Conservation (phyloP, 2,329 filamentous ascomycete species). For the Trichoderma asperellum region DNA sequence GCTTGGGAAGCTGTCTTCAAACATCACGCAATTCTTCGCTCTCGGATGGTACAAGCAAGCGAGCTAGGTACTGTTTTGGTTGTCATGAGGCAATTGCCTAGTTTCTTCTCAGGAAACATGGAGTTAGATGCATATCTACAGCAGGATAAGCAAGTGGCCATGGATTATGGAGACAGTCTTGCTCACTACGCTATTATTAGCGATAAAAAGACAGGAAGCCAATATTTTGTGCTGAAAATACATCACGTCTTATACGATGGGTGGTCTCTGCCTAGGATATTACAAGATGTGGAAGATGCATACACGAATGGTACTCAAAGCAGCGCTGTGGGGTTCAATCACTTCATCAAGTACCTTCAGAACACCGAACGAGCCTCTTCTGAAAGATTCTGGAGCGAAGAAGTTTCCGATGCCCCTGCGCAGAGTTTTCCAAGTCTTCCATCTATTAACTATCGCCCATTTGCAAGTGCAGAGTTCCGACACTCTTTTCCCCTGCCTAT, state of each 20-base stretch:
- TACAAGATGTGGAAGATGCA: not conserved
- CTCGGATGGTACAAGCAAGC: conserved; percentile 6
- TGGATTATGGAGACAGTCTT: not conserved
- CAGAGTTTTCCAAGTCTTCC: not conserved
- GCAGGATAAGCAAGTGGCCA: not conserved
- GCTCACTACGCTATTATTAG: no score
- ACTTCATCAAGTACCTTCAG: not conserved
- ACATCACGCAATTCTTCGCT: not conserved
- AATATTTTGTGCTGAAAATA: conserved; percentile 1
- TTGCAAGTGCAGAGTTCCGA: not conserved
- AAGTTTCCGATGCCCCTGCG: not conserved
- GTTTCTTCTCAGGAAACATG: no score
- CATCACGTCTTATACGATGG: conserved; percentile 21
- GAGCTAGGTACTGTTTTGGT: no score
- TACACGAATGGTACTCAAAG: not conserved
- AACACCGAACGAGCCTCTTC: not conserved
- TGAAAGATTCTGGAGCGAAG: not conserved
- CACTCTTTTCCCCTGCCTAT: no score
- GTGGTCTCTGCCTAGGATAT: not conserved
- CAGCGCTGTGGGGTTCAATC: not conserved
- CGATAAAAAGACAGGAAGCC: not conserved
- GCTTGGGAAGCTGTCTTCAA: conserved; percentile 26
- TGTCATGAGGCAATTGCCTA: no score
- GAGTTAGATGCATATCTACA: no score
- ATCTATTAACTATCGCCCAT: not conserved